Base-by-base conservation (phyloP, 305 asterid genomes). In the Caryopteris hybrid region DNA sequence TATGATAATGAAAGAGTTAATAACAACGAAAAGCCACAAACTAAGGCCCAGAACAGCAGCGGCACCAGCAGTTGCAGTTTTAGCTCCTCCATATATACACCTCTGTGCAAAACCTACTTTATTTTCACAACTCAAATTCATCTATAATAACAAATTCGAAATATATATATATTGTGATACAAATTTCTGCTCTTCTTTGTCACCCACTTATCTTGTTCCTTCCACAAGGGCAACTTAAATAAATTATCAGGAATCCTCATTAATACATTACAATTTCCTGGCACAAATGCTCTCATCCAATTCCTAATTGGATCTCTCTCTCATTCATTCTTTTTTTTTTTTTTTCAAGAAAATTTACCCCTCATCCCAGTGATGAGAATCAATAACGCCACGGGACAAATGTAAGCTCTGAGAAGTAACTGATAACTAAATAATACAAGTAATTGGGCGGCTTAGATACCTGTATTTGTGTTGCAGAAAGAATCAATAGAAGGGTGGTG, bases 401-500 rank as follows among this genome's bases (percentile, higher is more conserved):
- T 64, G 56, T 61, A 69, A 64, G 72, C 71, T 58, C 69, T 64
- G 81, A 80, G 71, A 78, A 48, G 81, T 76, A 74, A 73, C 66
- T 56, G 71, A 75, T 17, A 76, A 61, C 79, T 62, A 64, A 68
- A 80, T 73, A 77, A 76, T 53, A 70, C 68, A 71, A 54, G 60
- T 66, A 71, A 71, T 57, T 16, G 66, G 62, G 70, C 23, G 64
- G 57, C 67, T 71, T 71, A 72, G 74, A 46, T 69, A 76, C 79
- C 76, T 72, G 71, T 67, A n/a, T 17, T 54, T 48, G 45, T 47
- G 75, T 58, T 69, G n/a, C 25, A 2, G 60, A 64, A 87, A 82
- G 87, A 90, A 84, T 90, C 84, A 90, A 80, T 90, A 90, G 65
- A 68, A 86, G 77, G 94, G 93, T 23, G 95, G 96, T 27, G 95